phyloP scores from a whole-genome alignment of 495 filamentous ascomycete species.

The Aspergillus hancockii region DNA sequence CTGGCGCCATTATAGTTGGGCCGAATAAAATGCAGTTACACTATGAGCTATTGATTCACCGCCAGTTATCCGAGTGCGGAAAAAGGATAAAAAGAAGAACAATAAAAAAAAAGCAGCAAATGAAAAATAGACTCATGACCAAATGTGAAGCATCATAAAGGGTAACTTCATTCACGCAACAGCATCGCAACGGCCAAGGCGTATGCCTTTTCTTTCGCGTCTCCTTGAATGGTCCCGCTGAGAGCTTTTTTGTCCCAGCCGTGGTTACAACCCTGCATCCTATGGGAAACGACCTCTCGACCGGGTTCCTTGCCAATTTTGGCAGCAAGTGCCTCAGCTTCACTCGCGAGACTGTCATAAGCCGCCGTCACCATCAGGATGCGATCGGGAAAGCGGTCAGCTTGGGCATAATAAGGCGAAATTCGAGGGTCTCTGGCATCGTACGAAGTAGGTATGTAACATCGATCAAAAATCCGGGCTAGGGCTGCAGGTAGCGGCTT shows the following conservation, averaged over 20 bases:
- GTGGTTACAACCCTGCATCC: slow-evolving; percentile 46
- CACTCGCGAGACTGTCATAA: slow-evolving; percentile 40
- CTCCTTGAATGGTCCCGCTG: slow-evolving; percentile 24
- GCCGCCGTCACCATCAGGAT: slow-evolving; percentile 46
- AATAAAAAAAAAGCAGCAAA: slow-evolving; percentile 4
- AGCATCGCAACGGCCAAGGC: slow-evolving; percentile 36
- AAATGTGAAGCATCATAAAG: background rate
- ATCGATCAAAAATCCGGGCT: slow-evolving; percentile 32
- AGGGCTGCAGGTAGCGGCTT: slow-evolving; percentile 27
- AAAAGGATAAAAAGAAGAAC: background rate
- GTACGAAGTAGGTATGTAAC: slow-evolving; percentile 31
- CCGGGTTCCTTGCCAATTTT: slow-evolving; percentile 30
- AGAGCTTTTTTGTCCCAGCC: slow-evolving; percentile 38
- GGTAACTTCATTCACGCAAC: background rate
- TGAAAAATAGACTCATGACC: background rate
- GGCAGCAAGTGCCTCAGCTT: slow-evolving; percentile 42
- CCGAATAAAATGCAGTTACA: background rate
- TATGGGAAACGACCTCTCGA: slow-evolving; percentile 37
- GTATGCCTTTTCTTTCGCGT: slow-evolving; percentile 40
- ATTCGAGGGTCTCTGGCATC: slow-evolving; percentile 47
- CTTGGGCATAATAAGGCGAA: slow-evolving; percentile 42
- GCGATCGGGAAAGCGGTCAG: slow-evolving; percentile 39
- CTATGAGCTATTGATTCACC: slow-evolving; percentile 8
- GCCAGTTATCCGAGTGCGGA: slow-evolving; percentile 5
- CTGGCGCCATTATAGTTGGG: background rate